phyloP scores from a whole-genome alignment of 2,329 filamentous ascomycete genomes.

The Laburnicola sp. region DNA sequence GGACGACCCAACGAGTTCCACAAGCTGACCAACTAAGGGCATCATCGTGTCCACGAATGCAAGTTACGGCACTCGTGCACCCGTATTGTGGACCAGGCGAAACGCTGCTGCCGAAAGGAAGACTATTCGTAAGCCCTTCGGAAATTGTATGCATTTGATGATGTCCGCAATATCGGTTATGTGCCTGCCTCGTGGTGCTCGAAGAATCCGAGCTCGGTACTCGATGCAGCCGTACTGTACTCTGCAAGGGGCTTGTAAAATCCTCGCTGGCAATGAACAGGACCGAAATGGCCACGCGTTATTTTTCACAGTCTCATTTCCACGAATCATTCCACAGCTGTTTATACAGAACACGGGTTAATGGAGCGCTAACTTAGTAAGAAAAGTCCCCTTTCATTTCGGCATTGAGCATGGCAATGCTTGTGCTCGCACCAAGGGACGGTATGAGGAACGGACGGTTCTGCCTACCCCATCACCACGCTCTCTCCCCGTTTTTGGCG shows the following conservation, averaged over 20 bases:
- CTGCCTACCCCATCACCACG: conserved; percentile 14
- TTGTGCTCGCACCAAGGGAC: conserved; percentile 18
- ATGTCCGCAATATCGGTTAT: conserved; percentile 56
- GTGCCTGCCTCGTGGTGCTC: conserved; percentile 55
- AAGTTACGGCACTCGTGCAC: conserved; percentile 58
- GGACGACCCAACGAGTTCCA: not conserved
- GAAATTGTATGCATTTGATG: conserved; percentile 48
- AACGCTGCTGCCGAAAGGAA: conserved; percentile 45
- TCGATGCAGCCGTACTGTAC: conserved; percentile 51
- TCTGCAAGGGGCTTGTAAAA: conserved; percentile 49
- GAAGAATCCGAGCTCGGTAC: conserved; percentile 23
- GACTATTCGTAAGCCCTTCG: conserved; percentile 50
- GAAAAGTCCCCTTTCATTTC: conserved; percentile 22
- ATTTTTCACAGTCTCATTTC: conserved; percentile 24
- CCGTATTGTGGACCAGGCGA: conserved; percentile 53
- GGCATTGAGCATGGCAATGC: conserved; percentile 17
- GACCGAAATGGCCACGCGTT: conserved; percentile 49
- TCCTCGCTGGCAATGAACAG: conserved; percentile 49
- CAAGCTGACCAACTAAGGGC: conserved; percentile 26
- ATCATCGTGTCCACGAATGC: conserved; percentile 41
- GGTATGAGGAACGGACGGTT: conserved; percentile 15
- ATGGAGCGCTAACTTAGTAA: conserved; percentile 33
- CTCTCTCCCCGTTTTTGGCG: conserved; percentile 8
- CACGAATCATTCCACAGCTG: conserved; percentile 23
- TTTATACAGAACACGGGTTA: conserved; percentile 24